These are phyloP conservation scores for Ophiostoma angusticollis DNA, from an alignment of 2,329 filamentous ascomycete genomes.

Conservation along the genomic window DNA sequence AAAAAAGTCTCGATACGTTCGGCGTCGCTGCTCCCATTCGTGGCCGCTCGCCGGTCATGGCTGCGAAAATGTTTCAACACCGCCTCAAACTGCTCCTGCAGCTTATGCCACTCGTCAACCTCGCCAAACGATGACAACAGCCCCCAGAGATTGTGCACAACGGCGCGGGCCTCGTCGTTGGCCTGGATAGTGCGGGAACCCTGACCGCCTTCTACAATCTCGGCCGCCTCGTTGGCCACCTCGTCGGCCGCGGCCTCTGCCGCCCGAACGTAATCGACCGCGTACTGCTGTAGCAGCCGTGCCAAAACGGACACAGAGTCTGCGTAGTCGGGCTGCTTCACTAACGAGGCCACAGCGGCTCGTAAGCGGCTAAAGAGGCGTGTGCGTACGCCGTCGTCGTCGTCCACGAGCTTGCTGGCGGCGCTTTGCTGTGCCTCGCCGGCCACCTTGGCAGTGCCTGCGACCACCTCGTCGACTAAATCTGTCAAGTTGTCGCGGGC, in stretches of 20 bases:
- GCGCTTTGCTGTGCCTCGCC: slow-evolving; percentile 55
- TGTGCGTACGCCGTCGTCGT: slow-evolving; percentile 50
- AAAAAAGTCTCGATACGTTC: slow-evolving; percentile 58
- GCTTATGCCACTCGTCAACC: slow-evolving; percentile 57
- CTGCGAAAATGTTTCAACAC: slow-evolving; percentile 40
- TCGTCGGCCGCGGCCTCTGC: slow-evolving; percentile 53
- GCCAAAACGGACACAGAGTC: slow-evolving; percentile 74
- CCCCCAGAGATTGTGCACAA: slow-evolving; percentile 67
- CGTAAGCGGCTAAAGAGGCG: slow-evolving; percentile 60
- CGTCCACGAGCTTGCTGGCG: slow-evolving; percentile 58
- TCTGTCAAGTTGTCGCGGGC: slow-evolving; percentile 36
- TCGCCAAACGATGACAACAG: slow-evolving; percentile 73
- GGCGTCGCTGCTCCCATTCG: slow-evolving; percentile 58
- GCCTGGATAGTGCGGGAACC: slow-evolving; percentile 19
- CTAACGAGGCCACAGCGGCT: slow-evolving; percentile 58
- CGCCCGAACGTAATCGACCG: slow-evolving; percentile 61
- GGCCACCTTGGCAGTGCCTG: slow-evolving; percentile 40
- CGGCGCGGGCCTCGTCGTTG: slow-evolving; percentile 63
- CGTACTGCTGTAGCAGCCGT: slow-evolving; percentile 64
- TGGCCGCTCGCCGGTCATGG: slow-evolving; percentile 27
- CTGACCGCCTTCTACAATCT: slow-evolving; percentile 43
- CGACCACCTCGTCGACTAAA: slow-evolving; percentile 38
- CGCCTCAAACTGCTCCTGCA: slow-evolving; percentile 54
- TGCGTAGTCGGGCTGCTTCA: slow-evolving; percentile 68
- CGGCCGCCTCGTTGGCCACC: slow-evolving; percentile 32